A percentile compares a stretch with the other conserved stretches of the same genome.
Evolutionary conservation across 345 rosid genomes (phyloP).

Genomic region (Citrus reticulata): DNA sequence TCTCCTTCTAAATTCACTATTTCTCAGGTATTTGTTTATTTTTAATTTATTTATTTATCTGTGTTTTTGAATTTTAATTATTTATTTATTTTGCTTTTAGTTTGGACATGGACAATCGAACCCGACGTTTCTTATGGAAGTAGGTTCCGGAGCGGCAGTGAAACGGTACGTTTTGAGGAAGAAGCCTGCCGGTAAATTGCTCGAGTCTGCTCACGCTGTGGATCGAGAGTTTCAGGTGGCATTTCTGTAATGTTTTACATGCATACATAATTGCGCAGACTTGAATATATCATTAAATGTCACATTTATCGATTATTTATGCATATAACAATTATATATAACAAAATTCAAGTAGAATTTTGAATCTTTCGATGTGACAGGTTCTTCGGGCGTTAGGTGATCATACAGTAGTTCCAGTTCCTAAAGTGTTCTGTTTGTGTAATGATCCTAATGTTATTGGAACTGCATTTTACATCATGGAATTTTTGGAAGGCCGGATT

Average conservation of each 20-base stretch:
- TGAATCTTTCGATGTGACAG: conserved; percentile 24
- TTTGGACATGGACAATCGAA: conserved; percentile 96
- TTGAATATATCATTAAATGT: no score
- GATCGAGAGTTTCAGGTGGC: conserved; percentile 52
- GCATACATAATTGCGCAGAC: no score
- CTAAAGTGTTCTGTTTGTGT: conserved; percentile 79
- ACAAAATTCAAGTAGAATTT: background rate
- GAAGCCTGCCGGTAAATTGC: conserved; percentile 87
- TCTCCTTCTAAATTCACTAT: conserved; percentile 55
- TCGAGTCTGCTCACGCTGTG: conserved; percentile 89
- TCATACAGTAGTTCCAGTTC: conserved; percentile 77
- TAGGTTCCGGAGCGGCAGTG: conserved; percentile 37
- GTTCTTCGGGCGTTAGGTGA: conserved; percentile 82
- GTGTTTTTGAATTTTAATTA: background rate
- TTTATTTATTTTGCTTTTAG: conserved; percentile 20
- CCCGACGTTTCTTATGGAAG: conserved; percentile 77
- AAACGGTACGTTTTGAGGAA: conserved; percentile 90
- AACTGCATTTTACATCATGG: conserved; percentile 94
- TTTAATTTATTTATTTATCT: background rate
- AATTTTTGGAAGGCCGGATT: conserved; percentile 86
- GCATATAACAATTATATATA: no score
- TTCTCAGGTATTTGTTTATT: conserved; percentile 44
- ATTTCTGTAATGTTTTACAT: background rate
- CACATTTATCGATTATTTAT: background rate
- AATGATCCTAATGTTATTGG: conserved; percentile 66